phyloP scores from a whole-genome alignment of 169 alveolate genomes.

The Prorocentrum cordatum region DNA sequence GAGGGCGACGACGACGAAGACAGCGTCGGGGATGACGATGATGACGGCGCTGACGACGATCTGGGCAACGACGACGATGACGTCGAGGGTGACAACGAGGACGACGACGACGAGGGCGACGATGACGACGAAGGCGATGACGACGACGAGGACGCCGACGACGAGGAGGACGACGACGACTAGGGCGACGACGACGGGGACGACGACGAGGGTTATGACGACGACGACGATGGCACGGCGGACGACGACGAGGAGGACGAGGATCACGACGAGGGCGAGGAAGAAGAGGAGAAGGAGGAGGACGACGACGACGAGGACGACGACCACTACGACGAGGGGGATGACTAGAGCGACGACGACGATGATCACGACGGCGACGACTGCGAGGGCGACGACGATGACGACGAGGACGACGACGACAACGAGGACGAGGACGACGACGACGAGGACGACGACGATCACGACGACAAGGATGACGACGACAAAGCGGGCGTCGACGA shows the following conservation, averaged over 20 bases:
- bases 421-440: background rate
- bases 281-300: background rate
- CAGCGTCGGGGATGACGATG: no score
- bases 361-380: background rate
- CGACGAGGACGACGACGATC: background rate
- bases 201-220: no score
- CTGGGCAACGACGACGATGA: no score
- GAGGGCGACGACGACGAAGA: no score
- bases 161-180: no score
- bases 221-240: no score
- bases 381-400: background rate
- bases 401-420: background rate
- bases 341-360: background rate
- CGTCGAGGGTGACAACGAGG: no score
- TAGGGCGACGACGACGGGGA: no score
- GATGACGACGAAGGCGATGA: no score
- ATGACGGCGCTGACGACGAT: no score
- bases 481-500: background rate
- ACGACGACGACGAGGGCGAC: no score
- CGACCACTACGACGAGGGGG: background rate
- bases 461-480: background rate
- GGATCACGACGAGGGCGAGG: background rate
- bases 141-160: no score
- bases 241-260: background rate
- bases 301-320: background rate